Conservation (phyloP, 192 early-diverging fungal species). For the Nowakowskiella sp. region DNA sequence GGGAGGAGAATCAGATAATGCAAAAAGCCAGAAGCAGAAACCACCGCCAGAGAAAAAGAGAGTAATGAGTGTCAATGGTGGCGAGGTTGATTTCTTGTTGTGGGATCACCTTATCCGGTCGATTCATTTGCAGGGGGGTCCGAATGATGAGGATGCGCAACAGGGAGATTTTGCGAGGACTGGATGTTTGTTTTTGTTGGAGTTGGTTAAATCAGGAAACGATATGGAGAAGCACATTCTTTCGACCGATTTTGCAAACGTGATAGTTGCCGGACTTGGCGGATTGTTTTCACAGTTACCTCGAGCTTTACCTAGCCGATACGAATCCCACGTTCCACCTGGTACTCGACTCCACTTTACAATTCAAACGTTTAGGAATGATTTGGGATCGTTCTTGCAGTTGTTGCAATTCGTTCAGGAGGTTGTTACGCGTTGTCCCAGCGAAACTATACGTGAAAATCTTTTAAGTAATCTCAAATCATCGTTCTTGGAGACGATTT, state of each 20-base stretch:
- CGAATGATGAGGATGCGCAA: constrained; percentile 26
- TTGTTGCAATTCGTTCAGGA: constrained; percentile 67
- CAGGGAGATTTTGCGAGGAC: constrained; percentile 73
- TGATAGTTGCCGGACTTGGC: constrained; percentile 76
- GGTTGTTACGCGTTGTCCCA: constrained; percentile 62
- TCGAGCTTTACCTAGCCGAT: constrained; percentile 47
- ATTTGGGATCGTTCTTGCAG: constrained; percentile 60
- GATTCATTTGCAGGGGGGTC: constrained; percentile 80
- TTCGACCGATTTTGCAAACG: constrained; percentile 72
- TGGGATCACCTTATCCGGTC: constrained; percentile 84
- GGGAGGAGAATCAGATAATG: constrained; percentile 5
- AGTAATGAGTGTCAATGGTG: neutral
- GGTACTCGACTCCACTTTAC: constrained; percentile 22
- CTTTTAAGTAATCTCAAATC: constrained; percentile 62
- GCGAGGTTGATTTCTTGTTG: constrained; percentile 68
- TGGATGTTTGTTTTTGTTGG: constrained; percentile 75
- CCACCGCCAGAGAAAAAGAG: constrained; percentile 31
- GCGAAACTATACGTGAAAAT: constrained; percentile 43
- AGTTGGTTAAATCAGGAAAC: constrained; percentile 56
- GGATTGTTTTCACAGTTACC: constrained; percentile 88
- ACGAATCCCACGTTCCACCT: constrained; percentile 20
- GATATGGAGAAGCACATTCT: constrained; percentile 77
- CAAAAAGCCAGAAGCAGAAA: neutral
- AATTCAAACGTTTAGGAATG: constrained; percentile 56
- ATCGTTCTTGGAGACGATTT: constrained; percentile 76